Conservation (phyloP, 2,329 filamentous ascomycete species). For the Diaporthe destruens region DNA sequence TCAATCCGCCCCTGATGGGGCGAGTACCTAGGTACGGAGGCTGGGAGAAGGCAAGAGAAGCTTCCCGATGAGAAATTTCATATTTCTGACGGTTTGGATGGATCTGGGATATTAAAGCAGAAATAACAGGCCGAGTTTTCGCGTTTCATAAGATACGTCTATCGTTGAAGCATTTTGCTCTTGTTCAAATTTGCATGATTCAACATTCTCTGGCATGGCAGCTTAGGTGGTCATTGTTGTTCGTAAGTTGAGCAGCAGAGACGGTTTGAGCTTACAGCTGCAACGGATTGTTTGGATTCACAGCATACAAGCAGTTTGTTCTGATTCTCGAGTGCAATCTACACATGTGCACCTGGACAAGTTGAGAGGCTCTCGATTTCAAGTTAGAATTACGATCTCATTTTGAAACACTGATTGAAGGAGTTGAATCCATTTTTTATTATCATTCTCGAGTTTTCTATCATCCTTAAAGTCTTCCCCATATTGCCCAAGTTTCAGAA, state of each 20-base stretch:
- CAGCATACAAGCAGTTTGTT: no score
- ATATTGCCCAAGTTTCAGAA: not conserved
- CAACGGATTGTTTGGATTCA: no score
- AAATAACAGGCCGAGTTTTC: no score
- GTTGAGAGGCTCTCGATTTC: not conserved
- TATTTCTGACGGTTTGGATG: no score
- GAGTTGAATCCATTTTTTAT: not conserved
- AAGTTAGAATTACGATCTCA: not conserved
- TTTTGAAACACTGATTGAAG: not conserved
- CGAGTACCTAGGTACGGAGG: no score
- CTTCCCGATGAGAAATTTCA: no score
- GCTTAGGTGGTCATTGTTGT: not conserved
- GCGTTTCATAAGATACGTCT: no score
- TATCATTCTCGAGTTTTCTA: not conserved
- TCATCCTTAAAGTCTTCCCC: no score
- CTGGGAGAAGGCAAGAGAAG: no score
- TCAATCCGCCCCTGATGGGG: not conserved
- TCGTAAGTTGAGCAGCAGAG: not conserved
- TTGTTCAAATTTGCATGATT: no score
- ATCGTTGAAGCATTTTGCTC: no score
- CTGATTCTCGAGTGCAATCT: not conserved
- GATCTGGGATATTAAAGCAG: no score
- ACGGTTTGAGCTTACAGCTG: not conserved
- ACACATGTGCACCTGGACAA: not conserved
- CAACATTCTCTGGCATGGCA: not conserved